phyloP scores from a whole-genome alignment of 768 basidiomycete species.

The Hygrocybe punicea region DNA sequence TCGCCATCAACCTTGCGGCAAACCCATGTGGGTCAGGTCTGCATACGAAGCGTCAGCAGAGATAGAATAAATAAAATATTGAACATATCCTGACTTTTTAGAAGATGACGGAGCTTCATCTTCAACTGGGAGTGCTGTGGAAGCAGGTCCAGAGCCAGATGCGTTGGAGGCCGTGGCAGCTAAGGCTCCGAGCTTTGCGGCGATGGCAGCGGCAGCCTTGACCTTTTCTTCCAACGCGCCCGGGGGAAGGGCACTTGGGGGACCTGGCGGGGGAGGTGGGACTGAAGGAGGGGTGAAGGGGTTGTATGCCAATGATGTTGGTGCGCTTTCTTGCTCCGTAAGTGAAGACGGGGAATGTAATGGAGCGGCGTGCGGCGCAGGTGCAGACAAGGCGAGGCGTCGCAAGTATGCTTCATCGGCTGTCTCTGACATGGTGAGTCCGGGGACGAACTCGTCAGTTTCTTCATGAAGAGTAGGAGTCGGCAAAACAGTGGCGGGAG shows the following conservation, averaged over 20 bases:
- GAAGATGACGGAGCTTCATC: constrained; percentile 28
- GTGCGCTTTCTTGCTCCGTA: constrained; percentile 1
- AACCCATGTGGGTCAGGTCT: constrained; percentile 69
- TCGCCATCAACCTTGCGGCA: constrained; percentile 87
- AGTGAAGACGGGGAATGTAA: constrained; percentile 23
- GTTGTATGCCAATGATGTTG: constrained; percentile 54
- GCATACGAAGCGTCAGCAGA: not conserved
- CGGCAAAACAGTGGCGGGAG: constrained; percentile 12
- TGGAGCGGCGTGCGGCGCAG: constrained; percentile 24
- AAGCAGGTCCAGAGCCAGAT: constrained; percentile 21
- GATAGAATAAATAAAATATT: not conserved
- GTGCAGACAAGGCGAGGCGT: constrained; percentile 53
- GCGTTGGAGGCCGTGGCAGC: constrained; percentile 33
- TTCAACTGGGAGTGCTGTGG: constrained; percentile 28
- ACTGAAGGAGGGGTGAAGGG: constrained; percentile 64
- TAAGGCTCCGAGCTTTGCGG: constrained; percentile 66
- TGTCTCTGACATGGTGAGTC: constrained; percentile 32
- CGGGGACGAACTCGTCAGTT: constrained; percentile 26
- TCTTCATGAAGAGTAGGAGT: constrained; percentile 17
- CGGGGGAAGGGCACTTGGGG: constrained; percentile 35
- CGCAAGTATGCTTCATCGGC: constrained; percentile 71
- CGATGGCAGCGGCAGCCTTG: constrained; percentile 79
- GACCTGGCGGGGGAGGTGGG: constrained; percentile 53
- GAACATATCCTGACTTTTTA: constrained; percentile 7
- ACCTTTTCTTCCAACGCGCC: constrained; percentile 59